Base-by-base conservation (phyloP, 2,329 filamentous ascomycete species). In the Xylariaceae sp. region DNA sequence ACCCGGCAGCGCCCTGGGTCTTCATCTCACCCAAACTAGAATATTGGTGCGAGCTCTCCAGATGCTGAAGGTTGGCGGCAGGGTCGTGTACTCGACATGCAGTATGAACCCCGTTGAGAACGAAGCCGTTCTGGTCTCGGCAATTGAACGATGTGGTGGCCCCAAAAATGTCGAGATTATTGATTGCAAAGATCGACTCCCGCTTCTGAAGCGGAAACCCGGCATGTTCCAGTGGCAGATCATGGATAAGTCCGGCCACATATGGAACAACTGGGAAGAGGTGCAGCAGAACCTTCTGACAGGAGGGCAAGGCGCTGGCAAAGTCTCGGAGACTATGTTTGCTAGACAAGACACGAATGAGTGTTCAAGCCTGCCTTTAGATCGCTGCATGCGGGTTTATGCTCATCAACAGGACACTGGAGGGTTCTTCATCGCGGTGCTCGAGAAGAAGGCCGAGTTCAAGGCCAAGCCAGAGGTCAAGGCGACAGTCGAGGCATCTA, bases 41-140 rank as follows among this genome's bases (percentile, higher is more conserved):
- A 98, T 98, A 47, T 68, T 98, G 31, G 84, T 94, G 36, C 81
- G 92, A 41, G 86, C 92, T 19, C 70, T 98, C 32, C 90, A 96
- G 63, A 87, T 98, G 79, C 76, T 98, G 46, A 96, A 95, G 68
- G 83, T 87, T 36, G 90, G 92, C 25, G 92, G 92, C 32, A 78
- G 89, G 43, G 85, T 96, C 18, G 90, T 98, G 33, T 98, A 96
- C 65, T 96, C 90, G 3, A 98, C 92, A 14, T 98, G 92, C 71
- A 95, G 88, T 60, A 87, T 98, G 84, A 98, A 98, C 63, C 92
- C 92, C 0, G 78, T 96, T 18, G 92, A 98, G 67, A 94, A 98
- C 53, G 92, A 98, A 63, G 82, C 92, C 5, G 88, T 96, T 12
- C 69, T 98, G 39, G 79, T 85, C 1, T 81, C 83, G 17, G 92